Evolutionary conservation across 192 early-diverging fungal species (phyloP).

Genomic region (Nowakowskiella sp.): DNA sequence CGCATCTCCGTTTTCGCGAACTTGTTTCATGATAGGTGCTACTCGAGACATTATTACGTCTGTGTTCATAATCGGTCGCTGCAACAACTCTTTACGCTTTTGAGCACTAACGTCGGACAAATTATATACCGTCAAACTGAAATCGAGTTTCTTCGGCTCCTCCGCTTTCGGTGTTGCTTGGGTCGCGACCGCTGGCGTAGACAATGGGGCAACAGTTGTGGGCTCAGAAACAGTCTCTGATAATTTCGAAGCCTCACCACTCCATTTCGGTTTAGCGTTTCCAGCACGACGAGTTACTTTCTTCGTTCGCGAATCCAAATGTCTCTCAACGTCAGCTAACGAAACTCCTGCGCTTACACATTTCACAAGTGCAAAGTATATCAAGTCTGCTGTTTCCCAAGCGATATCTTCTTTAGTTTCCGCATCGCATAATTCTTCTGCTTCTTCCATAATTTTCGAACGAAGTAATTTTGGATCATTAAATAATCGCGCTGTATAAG

Average conservation of each 20-base stretch:
- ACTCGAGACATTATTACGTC: constrained; percentile 80
- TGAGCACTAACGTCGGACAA: constrained; percentile 36
- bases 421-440: constrained; percentile 83
- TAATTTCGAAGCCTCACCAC: no score
- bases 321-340: constrained; percentile 77
- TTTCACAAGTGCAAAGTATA: constrained; percentile 91
- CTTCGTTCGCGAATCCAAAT: constrained; percentile 71
- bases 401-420: constrained; percentile 68
- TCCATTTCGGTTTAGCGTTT: constrained; percentile 91
- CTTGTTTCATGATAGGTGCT: constrained; percentile 80
- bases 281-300: constrained; percentile 84
- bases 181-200: neutral
- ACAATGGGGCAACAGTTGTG: neutral
- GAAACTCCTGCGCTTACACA: constrained; percentile 73
- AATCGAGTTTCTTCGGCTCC: constrained; percentile 36
- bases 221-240: neutral
- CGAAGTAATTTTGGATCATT: constrained; percentile 68
- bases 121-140: constrained; percentile 67
- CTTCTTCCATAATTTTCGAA: constrained; percentile 95
- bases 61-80: constrained; percentile 89
- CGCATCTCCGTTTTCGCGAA: constrained; percentile 73
- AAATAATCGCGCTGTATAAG: constrained; percentile 87
- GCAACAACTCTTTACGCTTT: constrained; percentile 57
- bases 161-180: neutral
- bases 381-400: constrained; percentile 90